A percentile compares a stretch with the other conserved stretches of the same genome.
phyloP scores from a whole-genome alignment of 768 basidiomycete genomes.

The Dioszegia hungarica region DNA sequence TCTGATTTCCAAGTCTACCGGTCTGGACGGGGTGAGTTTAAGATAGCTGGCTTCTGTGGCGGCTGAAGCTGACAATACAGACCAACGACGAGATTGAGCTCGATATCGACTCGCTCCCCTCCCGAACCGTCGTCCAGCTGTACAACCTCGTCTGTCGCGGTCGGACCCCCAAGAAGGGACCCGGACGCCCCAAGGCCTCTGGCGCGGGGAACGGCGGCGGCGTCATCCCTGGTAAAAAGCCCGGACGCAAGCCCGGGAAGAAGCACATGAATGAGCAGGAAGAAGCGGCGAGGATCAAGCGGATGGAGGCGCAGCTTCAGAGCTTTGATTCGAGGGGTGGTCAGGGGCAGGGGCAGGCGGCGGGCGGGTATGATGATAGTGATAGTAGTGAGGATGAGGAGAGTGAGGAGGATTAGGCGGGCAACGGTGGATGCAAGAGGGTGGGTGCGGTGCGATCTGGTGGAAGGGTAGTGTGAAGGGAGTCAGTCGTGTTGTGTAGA shows the following conservation, averaged over 20 bases:
- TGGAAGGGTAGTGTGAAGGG: too few species aligned
- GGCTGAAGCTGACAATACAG: not conserved
- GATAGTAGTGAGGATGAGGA: slow-evolving; percentile 31
- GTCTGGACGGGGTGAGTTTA: slow-evolving; percentile 78
- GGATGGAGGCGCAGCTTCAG: slow-evolving; percentile 79
- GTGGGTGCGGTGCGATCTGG: too few species aligned
- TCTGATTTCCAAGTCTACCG: slow-evolving; percentile 91
- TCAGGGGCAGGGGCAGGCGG: slow-evolving; percentile 23
- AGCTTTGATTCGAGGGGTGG: slow-evolving; percentile 56
- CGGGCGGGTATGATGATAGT: slow-evolving; percentile 40
- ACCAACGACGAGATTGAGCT: slow-evolving; percentile 85
- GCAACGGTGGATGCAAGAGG: not conserved
- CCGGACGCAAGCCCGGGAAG: slow-evolving; percentile 56
- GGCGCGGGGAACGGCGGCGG: slow-evolving; percentile 10
- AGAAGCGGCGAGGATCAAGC: slow-evolving; percentile 89
- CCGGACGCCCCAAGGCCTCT: slow-evolving; percentile 14
- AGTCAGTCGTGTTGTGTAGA: not conserved
- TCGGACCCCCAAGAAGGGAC: slow-evolving; percentile 4
- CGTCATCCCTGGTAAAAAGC: slow-evolving; percentile 23
- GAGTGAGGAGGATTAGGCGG: slow-evolving; percentile 12
- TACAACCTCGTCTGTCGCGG: slow-evolving; percentile 80
- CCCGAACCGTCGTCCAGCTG: slow-evolving; percentile 78
- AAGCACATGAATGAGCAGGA: slow-evolving; percentile 97
- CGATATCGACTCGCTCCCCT: slow-evolving; percentile 88
- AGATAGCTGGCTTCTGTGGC: not conserved